These are phyloP conservation scores for Aechmea fasciata DNA, from an alignment of 176 grass and related monocot genomes.

Conservation along the genomic window DNA sequence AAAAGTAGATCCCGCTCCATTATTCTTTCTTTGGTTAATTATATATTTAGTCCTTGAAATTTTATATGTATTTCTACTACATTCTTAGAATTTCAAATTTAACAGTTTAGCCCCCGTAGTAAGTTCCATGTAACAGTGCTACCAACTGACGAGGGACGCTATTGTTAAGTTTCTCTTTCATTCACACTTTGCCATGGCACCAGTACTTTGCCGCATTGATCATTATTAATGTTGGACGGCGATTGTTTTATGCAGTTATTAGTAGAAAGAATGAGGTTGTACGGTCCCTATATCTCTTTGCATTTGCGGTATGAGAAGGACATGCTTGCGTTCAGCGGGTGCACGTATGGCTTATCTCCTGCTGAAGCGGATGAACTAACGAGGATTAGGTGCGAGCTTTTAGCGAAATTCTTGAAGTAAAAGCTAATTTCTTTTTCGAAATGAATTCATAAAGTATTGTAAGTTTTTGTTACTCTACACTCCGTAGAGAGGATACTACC, in stretches of 20 bases:
- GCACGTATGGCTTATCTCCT: conserved; percentile 76
- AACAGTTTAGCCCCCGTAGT: too few species aligned
- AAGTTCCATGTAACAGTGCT: too few species aligned
- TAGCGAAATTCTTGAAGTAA: not conserved
- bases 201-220: not conserved
- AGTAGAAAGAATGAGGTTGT: conserved; percentile 87
- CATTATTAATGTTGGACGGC: not conserved
- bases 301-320: conserved; percentile 99
- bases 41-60: too few species aligned
- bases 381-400: conserved; percentile 45
- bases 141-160: too few species aligned
- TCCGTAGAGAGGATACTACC: conserved; percentile 63
- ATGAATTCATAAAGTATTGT: not conserved
- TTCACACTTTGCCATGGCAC: not conserved
- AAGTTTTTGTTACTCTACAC: not conserved
- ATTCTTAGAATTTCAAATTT: too few species aligned
- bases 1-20: conserved; percentile 34
- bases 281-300: conserved; percentile 80
- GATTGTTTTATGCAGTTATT: conserved; percentile 44
- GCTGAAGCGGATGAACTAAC: conserved; percentile 79
- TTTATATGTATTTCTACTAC: too few species aligned
- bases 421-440: not conserved
- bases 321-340: conserved; percentile 98
- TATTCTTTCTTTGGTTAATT: too few species aligned
- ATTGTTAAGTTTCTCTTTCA: not conserved